Percentiles rank a stretch among this genome's conserved stretches.
These are phyloP conservation scores for bread wheat (Triticum aestivum) DNA, from an alignment of 176 grass and related monocot genomes.

Conservation along the genomic window DNA sequence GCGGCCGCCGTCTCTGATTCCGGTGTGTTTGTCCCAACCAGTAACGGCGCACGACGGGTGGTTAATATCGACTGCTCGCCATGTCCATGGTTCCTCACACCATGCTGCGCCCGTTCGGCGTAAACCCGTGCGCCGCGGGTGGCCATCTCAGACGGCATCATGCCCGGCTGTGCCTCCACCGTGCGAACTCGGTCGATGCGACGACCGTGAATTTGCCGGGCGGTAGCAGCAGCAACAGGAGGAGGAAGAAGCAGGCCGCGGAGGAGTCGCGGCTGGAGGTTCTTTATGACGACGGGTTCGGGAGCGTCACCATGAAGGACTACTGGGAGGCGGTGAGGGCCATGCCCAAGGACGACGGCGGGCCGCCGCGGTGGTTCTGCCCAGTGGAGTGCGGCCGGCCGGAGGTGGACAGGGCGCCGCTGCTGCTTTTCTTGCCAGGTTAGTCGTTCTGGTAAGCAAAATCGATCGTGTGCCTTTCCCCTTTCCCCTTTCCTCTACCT, in stretches of 20 bases:
- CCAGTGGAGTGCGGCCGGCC: slow-evolving; percentile 51
- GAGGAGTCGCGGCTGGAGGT: slow-evolving; percentile 26
- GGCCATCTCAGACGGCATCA: background rate
- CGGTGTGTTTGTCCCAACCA: background rate
- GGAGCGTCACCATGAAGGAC: slow-evolving; percentile 41
- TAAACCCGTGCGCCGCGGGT: background rate
- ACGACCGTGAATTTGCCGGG: background rate
- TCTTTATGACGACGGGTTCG: slow-evolving; percentile 69
- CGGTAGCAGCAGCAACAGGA: background rate
- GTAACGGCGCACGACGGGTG: too few relatives aligned
- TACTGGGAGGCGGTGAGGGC: slow-evolving; percentile 45
- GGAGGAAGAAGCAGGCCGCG: background rate
- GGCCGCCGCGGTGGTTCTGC: slow-evolving; percentile 73
- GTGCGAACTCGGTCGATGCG: background rate
- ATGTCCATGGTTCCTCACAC: background rate
- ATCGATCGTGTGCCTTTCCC: background rate
- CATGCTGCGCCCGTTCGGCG: background rate
- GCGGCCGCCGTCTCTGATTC: background rate
- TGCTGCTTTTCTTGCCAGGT: slow-evolving; percentile 74
- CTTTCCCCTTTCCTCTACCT: background rate
- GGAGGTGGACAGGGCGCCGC: slow-evolving; percentile 38
- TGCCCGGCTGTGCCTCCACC: background rate
- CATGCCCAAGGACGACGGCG: slow-evolving; percentile 37
- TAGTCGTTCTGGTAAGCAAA: background rate
- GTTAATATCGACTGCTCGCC: too few relatives aligned